phyloP scores from a whole-genome alignment of 2,329 filamentous ascomycete species.

The Phialophora tarda region DNA sequence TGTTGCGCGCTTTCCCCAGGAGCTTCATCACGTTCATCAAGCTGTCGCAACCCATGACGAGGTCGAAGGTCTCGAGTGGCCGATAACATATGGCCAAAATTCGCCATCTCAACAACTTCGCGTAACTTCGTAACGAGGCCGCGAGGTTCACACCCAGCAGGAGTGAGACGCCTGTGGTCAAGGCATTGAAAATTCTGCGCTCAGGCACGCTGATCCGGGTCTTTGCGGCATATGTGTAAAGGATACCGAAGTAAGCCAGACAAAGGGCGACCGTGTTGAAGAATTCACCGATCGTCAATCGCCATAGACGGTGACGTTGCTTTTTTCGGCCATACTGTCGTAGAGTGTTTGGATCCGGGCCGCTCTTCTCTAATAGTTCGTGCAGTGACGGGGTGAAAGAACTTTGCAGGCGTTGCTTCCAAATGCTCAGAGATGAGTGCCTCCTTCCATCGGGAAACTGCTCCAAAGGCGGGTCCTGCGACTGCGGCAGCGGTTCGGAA shows the following conservation, averaged over 20 bases:
- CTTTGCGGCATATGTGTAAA: conserved; percentile 30
- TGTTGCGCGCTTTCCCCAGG: conserved; percentile 30
- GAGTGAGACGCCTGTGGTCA: conserved; percentile 31
- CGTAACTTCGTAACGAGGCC: conserved; percentile 35
- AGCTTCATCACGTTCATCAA: conserved; percentile 35
- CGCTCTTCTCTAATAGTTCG: conserved; percentile 23
- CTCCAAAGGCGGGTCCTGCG: neutral
- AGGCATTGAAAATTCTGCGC: conserved; percentile 34
- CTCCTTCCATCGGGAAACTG: conserved; percentile 10
- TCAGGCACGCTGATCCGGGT: conserved; percentile 24
- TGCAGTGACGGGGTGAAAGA: conserved; percentile 31
- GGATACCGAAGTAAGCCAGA: conserved; percentile 28
- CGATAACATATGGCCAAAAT: conserved; percentile 32
- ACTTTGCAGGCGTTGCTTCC: conserved; percentile 21
- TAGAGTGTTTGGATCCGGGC: conserved; percentile 11
- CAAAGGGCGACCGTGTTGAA: conserved; percentile 31
- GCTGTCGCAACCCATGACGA: conserved; percentile 36
- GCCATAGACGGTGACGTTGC: conserved; percentile 32
- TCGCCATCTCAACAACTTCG: conserved; percentile 35
- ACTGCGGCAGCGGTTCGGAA: neutral
- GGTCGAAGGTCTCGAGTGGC: conserved; percentile 35
- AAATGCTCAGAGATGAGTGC: conserved; percentile 23
- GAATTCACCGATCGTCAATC: conserved; percentile 36
- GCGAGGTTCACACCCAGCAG: conserved; percentile 34
- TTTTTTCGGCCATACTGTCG: conserved; percentile 28